Evolutionary conservation across 768 basidiomycete species (phyloP).

Genomic region (Rhizopogon salebrosus): DNA sequence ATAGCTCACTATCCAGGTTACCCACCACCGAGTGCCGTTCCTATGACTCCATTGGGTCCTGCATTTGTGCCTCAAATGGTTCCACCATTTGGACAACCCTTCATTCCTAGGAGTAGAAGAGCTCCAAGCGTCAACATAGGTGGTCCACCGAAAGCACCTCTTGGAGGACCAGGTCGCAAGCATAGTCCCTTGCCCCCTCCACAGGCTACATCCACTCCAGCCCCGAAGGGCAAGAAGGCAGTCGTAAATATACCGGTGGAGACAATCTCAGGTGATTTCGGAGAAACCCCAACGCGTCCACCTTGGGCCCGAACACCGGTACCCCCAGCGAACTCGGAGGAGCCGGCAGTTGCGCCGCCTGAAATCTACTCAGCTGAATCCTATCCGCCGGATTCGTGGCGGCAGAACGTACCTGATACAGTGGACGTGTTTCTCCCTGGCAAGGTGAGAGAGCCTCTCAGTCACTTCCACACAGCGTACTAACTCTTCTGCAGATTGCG

Average conservation of each 20-base stretch:
- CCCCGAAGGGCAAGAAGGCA: constrained; percentile 58
- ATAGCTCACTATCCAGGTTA: constrained; percentile 62
- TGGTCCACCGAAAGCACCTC: constrained; percentile 81
- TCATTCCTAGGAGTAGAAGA: constrained; percentile 57
- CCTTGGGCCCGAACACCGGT: constrained; percentile 63
- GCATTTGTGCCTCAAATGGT: constrained; percentile 51
- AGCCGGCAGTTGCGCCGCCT: constrained; percentile 21
- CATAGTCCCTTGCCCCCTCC: constrained; percentile 55
- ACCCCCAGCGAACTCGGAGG: constrained; percentile 29
- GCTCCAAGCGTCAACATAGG: constrained; percentile 68
- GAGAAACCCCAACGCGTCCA: constrained; percentile 37
- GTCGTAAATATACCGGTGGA: constrained; percentile 73
- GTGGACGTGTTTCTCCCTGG: constrained; percentile 82
- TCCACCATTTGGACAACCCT: constrained; percentile 42
- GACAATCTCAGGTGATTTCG: constrained; percentile 34
- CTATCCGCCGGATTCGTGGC: constrained; percentile 64
- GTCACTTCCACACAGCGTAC: constrained; percentile 1
- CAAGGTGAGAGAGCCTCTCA: constrained; percentile 44
- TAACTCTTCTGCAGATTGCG: constrained; percentile 41
- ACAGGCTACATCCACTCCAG: constrained; percentile 25
- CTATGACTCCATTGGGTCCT: constrained; percentile 56
- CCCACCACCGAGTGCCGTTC: constrained; percentile 48
- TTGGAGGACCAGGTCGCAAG: constrained; percentile 78
- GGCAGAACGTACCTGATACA: constrained; percentile 51
- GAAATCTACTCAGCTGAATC: constrained; percentile 43